Evolutionary conservation across 306 rosid genomes (phyloP), one percentile per base, ranked within the genome.

Genomic region (Erythrophleum fordii): DNA sequence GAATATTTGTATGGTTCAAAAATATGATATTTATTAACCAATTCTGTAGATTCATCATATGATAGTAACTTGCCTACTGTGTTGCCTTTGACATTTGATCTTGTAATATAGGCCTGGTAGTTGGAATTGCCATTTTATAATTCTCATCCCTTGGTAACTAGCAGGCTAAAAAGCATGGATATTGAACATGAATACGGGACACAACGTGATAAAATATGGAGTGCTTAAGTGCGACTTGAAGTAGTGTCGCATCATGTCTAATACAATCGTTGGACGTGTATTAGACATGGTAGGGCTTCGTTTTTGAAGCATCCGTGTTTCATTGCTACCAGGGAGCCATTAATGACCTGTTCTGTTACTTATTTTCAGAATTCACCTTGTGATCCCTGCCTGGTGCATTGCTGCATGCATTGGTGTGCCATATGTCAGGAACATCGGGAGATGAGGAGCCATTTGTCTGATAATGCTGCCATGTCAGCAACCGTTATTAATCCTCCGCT

Each of bases 341-440:
- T 35, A 20, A 44, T 77, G 65, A 64, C 56, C 23, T 16, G 20
- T 52, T 70, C 17, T 76, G 28, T 42, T 77, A 34, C 46, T 61
- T 76, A 14, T 22, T 46, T 80, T 65, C 82, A 89, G 90, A 83
- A 86, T 79, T 86, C 90, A 46, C 92, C 88, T 9, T 89, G 88
- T 82, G 92, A 89, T 69, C 90, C 90, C 28, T 89, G 92, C 87
- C 65, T 89, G 77, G 92, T 89, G 85, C 90, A 84, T 73, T 89
- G 88, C 76, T 80, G 87, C 80, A 11, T 89, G 84, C 90, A 89
- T 73, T 86, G 86, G 90, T 89, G 90, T 74, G 88, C 88, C 60
- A 46, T 89, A 62, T 89, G 92, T 75, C 90, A 89, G 60, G 92
- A 89, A 70, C 84, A 89, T 76, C 79, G 92, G 74, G 90, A 89